These are phyloP conservation scores for Trichoderma atroviride DNA, from an alignment of 2,329 filamentous ascomycete genomes.

Conservation along the genomic window DNA sequence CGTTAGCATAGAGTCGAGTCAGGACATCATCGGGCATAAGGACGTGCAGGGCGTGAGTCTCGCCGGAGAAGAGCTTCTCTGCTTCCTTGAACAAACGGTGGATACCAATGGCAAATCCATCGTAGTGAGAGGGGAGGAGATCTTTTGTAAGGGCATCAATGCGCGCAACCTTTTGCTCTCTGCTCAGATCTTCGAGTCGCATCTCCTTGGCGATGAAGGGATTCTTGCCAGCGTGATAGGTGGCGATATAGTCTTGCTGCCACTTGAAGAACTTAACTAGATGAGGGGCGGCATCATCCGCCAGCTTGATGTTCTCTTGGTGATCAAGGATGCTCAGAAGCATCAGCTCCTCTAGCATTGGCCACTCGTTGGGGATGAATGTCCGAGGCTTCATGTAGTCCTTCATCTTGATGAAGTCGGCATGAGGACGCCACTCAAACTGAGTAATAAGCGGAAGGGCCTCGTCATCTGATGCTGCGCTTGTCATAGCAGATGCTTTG, in stretches of 20 bases:
- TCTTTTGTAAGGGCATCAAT: slow-evolving; percentile 3
- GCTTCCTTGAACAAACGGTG: slow-evolving; percentile 18
- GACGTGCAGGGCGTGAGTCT: slow-evolving; percentile 19
- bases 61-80: slow-evolving; percentile 22
- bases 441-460: slow-evolving; percentile 36
- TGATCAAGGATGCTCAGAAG: slow-evolving; percentile 29
- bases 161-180: slow-evolving; percentile 11
- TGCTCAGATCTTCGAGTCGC: not conserved
- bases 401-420: slow-evolving; percentile 37
- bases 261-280: slow-evolving; percentile 29
- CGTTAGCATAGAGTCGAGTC: slow-evolving; percentile 13
- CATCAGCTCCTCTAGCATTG: slow-evolving; percentile 37
- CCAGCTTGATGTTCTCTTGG: slow-evolving; percentile 10
- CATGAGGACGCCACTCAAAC: slow-evolving; percentile 38
- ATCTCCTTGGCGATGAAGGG: slow-evolving; percentile 5
- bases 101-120: not conserved
- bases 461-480: slow-evolving; percentile 26
- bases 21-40: slow-evolving; percentile 26
- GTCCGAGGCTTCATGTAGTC: slow-evolving; percentile 32
- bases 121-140: not conserved
- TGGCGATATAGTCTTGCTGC: slow-evolving; percentile 19
- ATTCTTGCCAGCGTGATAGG: slow-evolving; percentile 5
- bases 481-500: slow-evolving; percentile 19
- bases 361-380: slow-evolving; percentile 24
- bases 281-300: slow-evolving; percentile 5